Evolutionary conservation across 192 early-diverging fungal species (phyloP).

Genomic region (Coemansia pectinata): DNA sequence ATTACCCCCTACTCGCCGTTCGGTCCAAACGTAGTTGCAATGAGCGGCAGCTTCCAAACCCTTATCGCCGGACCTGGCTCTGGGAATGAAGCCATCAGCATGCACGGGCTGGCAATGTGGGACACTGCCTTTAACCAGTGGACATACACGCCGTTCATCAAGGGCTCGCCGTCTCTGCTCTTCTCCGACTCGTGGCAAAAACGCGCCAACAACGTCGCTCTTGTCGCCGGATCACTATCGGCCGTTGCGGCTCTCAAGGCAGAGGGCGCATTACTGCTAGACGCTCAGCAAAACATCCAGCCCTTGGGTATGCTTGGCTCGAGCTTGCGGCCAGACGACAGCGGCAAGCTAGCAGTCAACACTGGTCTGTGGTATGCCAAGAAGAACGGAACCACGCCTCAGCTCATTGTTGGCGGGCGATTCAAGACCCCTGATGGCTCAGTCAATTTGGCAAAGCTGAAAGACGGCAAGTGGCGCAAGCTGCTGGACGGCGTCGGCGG

Average conservation of each 20-base stretch:
- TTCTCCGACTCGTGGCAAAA: conserved; percentile 21
- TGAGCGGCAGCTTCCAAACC: conserved; percentile 31
- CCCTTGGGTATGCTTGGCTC: conserved; percentile 32
- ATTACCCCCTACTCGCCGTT: conserved; percentile 53
- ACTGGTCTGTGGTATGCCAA: conserved; percentile 59
- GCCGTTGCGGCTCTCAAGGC: conserved; percentile 46
- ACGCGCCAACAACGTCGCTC: conserved; percentile 27
- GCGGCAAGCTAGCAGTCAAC: conserved; percentile 42
- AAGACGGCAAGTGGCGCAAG: conserved; percentile 47
- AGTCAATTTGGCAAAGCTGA: conserved; percentile 50
- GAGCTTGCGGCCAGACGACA: conserved; percentile 25
- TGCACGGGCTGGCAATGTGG: conserved; percentile 38
- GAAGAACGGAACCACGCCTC: conserved; percentile 34
- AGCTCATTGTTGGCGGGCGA: conserved; percentile 58
- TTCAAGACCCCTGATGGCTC: conserved; percentile 52
- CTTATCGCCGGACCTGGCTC: conserved; percentile 15
- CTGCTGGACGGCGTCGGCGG: conserved; percentile 48
- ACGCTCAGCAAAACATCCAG: conserved; percentile 27
- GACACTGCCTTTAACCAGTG: conserved; percentile 29
- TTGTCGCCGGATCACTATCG: conserved; percentile 36
- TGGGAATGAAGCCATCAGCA: conserved; percentile 2
- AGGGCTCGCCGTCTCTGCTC: conserved; percentile 30
- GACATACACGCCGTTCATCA: conserved; percentile 43
- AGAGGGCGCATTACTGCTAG: conserved; percentile 34
- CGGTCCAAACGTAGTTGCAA: conserved; percentile 27